These are phyloP conservation scores for Cynanchum wilfordii DNA, from an alignment of 257 asterid species.

Conservation along the genomic window DNA sequence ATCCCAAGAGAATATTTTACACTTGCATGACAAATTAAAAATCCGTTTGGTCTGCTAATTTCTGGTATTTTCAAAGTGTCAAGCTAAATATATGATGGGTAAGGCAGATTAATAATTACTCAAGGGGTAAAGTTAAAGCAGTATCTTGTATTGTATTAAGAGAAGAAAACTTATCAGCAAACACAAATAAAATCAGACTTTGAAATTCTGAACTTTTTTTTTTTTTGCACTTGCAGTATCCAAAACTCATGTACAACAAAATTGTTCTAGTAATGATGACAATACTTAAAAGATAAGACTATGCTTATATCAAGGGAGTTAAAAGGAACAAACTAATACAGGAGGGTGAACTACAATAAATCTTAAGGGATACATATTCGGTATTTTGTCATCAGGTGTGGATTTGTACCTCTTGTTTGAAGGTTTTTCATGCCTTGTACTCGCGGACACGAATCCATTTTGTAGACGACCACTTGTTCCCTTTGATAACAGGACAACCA, in stretches of 20 bases:
- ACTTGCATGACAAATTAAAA: too few species aligned
- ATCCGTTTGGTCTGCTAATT: too few species aligned
- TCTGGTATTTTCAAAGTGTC: too few species aligned
- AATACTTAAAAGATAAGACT: not conserved
- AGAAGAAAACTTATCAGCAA: not conserved
- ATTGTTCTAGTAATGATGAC: not conserved
- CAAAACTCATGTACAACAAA: conserved; percentile 3
- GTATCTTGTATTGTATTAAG: not conserved
- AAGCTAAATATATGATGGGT: too few species aligned
- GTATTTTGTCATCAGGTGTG: not conserved
- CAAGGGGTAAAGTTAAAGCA: not conserved
- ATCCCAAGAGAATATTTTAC: too few species aligned
- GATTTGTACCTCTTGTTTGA: conserved; percentile 36
- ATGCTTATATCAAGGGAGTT: not conserved
- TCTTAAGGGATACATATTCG: not conserved
- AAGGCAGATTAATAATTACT: too few species aligned
- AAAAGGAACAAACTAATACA: not conserved
- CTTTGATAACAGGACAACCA: conserved; percentile 86
- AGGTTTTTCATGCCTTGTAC: conserved; percentile 45
- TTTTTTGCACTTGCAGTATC: not conserved
- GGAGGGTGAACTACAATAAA: not conserved
- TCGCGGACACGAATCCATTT: conserved; percentile 90
- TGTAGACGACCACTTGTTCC: conserved; percentile 97
- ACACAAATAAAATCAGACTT: not conserved
- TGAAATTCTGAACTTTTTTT: not conserved